A percentile compares a stretch with the other conserved stretches of the same genome.
phyloP scores from a whole-genome alignment of 2,329 filamentous ascomycete genomes.

The Laburnicola sp. region DNA sequence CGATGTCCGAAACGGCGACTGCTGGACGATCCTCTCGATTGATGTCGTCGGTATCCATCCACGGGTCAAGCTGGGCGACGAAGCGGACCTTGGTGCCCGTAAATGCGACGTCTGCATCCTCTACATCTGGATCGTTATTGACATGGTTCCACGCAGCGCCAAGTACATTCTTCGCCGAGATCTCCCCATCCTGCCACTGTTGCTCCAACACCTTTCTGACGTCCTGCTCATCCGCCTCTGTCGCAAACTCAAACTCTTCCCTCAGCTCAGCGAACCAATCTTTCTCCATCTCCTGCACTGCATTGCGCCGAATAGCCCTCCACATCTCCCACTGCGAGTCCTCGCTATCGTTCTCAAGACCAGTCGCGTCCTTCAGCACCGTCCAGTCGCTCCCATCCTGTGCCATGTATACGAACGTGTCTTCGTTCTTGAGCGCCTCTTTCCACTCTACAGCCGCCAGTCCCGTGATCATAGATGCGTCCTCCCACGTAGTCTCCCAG shows the following conservation, averaged over 20 bases:
- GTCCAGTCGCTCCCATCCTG: slow-evolving; percentile 5
- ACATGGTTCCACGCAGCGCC: not conserved
- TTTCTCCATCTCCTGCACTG: slow-evolving; percentile 1
- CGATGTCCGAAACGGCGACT: not conserved
- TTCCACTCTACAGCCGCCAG: slow-evolving; percentile 7
- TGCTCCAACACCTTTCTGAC: not conserved
- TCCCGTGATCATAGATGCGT: slow-evolving; percentile 1
- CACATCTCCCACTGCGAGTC: slow-evolving; percentile 18
- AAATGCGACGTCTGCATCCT: not conserved
- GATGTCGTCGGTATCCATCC: not conserved
- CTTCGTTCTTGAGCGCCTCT: not conserved
- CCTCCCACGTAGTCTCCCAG: slow-evolving; percentile 14
- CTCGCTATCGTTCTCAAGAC: slow-evolving; percentile 14
- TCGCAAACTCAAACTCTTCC: slow-evolving; percentile 5
- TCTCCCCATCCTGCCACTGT: not conserved
- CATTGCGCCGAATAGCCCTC: slow-evolving; percentile 12
- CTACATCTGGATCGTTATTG: not conserved
- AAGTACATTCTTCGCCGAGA: slow-evolving; percentile 2
- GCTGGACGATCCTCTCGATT: not conserved
- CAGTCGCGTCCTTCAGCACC: slow-evolving; percentile 8
- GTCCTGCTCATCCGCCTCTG: not conserved
- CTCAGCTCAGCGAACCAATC: slow-evolving; percentile 3
- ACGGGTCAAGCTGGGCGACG: slow-evolving; percentile 7
- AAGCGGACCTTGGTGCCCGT: slow-evolving; percentile 6
- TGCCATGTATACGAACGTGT: slow-evolving; percentile 3